Evolutionary conservation across 805 yeast species (phyloP).

Genomic region (Candida chauliodis): DNA sequence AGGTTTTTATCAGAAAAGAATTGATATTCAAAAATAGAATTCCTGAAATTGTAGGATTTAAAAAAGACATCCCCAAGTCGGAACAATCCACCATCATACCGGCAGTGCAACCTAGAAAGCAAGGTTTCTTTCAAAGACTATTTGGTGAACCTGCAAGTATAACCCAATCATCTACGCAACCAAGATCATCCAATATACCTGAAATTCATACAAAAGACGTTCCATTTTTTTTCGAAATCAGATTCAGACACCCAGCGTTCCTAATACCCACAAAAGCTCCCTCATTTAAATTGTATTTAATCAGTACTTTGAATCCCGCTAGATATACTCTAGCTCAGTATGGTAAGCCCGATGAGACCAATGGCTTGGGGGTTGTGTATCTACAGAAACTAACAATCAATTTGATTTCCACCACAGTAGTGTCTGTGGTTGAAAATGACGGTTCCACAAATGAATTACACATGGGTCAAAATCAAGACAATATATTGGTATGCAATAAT

Average conservation of each 20-base stretch:
- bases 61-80: conserved; percentile 16
- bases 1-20: conserved; percentile 45
- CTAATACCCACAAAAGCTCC: conserved; percentile 43
- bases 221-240: conserved; percentile 43
- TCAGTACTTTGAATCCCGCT: conserved; percentile 26
- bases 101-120: conserved; percentile 16
- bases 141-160: conserved; percentile 12
- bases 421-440: conserved; percentile 24
- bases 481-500: conserved; percentile 28
- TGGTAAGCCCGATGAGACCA: conserved; percentile 36
- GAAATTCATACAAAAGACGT: conserved; percentile 33
- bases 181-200: conserved; percentile 10
- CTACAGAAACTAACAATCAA: conserved; percentile 38
- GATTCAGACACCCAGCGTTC: conserved; percentile 46
- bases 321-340: conserved; percentile 26
- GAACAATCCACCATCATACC: conserved; percentile 19
- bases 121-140: conserved; percentile 27
- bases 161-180: conserved; percentile 13
- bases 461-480: conserved; percentile 22
- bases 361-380: conserved; percentile 46
- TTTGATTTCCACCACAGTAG: conserved; percentile 23
- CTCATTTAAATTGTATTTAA: conserved; percentile 29
- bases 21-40: conserved; percentile 34
- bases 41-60: conserved; percentile 43
- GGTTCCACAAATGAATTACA: conserved; percentile 21